Percentiles rank a stretch among this genome's conserved stretches.
phyloP scores from a whole-genome alignment of 1,139 yeast species.

The Candida labiduridarum region DNA sequence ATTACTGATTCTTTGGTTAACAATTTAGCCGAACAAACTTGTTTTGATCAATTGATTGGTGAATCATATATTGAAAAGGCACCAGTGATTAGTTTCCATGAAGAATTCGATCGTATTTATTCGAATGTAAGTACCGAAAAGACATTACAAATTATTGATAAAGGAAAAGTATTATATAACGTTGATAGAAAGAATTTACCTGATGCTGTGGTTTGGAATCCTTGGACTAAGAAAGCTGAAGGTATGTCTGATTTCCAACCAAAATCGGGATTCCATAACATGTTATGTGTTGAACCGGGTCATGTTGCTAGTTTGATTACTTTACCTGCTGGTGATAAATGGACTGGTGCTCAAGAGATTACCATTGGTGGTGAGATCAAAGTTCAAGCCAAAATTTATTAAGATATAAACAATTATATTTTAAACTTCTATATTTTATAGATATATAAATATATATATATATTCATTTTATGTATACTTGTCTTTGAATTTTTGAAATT shows the following conservation, averaged over 20 bases:
- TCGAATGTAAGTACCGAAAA: slow-evolving; percentile 58
- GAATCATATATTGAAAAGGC: slow-evolving; percentile 69
- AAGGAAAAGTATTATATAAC: slow-evolving; percentile 70
- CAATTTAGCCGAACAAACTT: slow-evolving; percentile 70
- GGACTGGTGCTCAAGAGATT: slow-evolving; percentile 53
- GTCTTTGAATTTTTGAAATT: slow-evolving; percentile 33
- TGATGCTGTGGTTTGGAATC: slow-evolving; percentile 97
- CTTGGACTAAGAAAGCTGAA: slow-evolving; percentile 81
- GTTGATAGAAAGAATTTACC: slow-evolving; percentile 68
- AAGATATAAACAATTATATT: slow-evolving; percentile 6
- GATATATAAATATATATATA: not conserved
- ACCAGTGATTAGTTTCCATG: slow-evolving; percentile 70
- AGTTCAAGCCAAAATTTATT: slow-evolving; percentile 45
- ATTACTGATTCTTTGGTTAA: slow-evolving; percentile 75
- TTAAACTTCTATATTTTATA: no score
- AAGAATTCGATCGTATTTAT: slow-evolving; percentile 86
- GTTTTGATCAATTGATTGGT: slow-evolving; percentile 73
- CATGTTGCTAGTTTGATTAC: slow-evolving; percentile 68
- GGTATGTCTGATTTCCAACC: slow-evolving; percentile 90
- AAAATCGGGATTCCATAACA: slow-evolving; percentile 74
- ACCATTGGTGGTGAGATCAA: slow-evolving; percentile 46
- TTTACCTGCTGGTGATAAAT: slow-evolving; percentile 66
- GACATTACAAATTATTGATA: slow-evolving; percentile 62
- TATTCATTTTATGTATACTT: slow-evolving; percentile 23
- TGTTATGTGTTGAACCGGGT: slow-evolving; percentile 97